A percentile compares a stretch with the other conserved stretches of the same genome.
These are phyloP conservation scores for Diaporthe citrichinensis DNA, from an alignment of 2,329 filamentous ascomycete genomes.

Conservation along the genomic window DNA sequence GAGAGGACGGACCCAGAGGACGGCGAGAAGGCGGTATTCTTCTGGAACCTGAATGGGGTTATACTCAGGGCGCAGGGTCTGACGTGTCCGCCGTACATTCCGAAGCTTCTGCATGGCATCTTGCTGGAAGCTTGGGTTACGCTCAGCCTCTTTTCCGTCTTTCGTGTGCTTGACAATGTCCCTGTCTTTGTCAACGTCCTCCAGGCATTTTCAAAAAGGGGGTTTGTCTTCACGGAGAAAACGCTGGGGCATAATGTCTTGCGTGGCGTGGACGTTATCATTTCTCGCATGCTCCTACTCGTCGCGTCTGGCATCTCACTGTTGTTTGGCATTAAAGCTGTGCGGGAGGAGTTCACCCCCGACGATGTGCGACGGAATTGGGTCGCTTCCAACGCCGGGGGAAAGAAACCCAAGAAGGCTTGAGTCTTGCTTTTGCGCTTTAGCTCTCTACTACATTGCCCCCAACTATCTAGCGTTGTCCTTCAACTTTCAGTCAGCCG, in stretches of 20 bases:
- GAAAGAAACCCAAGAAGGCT: constrained; percentile 2
- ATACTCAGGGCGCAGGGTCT: constrained; percentile 48
- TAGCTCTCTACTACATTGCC: background rate
- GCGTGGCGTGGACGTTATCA: constrained; percentile 20
- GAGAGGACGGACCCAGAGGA: constrained; percentile 63
- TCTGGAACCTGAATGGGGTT: constrained; percentile 63
- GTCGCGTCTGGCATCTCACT: constrained; percentile 25
- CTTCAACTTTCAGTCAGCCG: too few relatives aligned
- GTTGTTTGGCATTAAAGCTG: constrained; percentile 36
- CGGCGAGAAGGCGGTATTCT: constrained; percentile 62
- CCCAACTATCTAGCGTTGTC: background rate
- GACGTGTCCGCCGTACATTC: constrained; percentile 39
- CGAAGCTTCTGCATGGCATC: constrained; percentile 38
- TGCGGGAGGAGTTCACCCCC: constrained; percentile 40
- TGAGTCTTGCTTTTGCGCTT: background rate
- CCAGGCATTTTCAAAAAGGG: constrained; percentile 44
- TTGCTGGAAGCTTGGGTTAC: constrained; percentile 49
- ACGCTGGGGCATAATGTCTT: constrained; percentile 33
- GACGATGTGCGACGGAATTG: constrained; percentile 1
- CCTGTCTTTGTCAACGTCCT: constrained; percentile 49
- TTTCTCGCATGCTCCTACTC: constrained; percentile 33
- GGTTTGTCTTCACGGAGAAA: constrained; percentile 44
- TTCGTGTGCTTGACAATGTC: constrained; percentile 49
- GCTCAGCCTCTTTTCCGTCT: constrained; percentile 50
- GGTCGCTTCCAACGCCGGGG: background rate